These are phyloP conservation scores for Aspergillus calidoustus DNA, from an alignment of 2,329 filamentous ascomycete genomes.

Conservation along the genomic window DNA sequence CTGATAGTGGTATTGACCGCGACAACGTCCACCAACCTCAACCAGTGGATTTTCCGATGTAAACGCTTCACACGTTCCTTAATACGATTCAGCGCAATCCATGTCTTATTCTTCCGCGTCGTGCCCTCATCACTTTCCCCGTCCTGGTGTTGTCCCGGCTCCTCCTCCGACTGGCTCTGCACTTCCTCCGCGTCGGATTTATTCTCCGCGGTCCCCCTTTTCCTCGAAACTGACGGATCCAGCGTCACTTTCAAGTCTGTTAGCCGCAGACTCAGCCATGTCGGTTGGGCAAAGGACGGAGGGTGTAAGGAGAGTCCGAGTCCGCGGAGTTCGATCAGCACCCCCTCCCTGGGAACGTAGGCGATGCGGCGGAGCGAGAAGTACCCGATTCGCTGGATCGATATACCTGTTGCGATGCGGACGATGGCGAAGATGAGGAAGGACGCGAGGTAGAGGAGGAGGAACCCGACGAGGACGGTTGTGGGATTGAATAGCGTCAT, in stretches of 20 bases:
- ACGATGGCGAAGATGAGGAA: constrained; percentile 93
- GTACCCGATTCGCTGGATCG: constrained; percentile 93
- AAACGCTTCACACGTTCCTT: constrained; percentile 87
- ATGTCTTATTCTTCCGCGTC: constrained; percentile 68
- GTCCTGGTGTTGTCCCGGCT: constrained; percentile 25
- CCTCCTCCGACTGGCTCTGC: constrained; percentile 31
- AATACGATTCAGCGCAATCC: constrained; percentile 75
- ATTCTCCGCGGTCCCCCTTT: constrained; percentile 27
- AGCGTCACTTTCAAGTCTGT: constrained; percentile 84
- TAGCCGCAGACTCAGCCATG: constrained; percentile 90
- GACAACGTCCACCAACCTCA: constrained; percentile 86
- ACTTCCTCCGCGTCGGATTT: constrained; percentile 29
- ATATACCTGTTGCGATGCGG: constrained; percentile 89
- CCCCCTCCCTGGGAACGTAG: constrained; percentile 85
- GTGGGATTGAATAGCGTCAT: constrained; percentile 65
- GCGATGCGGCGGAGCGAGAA: constrained; percentile 88
- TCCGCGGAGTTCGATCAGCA: constrained; percentile 86
- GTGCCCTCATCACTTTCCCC: constrained; percentile 21
- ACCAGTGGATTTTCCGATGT: constrained; percentile 84
- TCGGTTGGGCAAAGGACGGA: constrained; percentile 95
- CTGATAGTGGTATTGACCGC: constrained; percentile 79
- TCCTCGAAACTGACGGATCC: constrained; percentile 68
- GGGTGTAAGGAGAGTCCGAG: constrained; percentile 87
- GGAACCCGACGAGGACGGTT: constrained; percentile 82
- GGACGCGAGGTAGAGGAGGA: constrained; percentile 85